phyloP scores from a whole-genome alignment of 495 filamentous ascomycete species.

The Hamigera avellanea region DNA sequence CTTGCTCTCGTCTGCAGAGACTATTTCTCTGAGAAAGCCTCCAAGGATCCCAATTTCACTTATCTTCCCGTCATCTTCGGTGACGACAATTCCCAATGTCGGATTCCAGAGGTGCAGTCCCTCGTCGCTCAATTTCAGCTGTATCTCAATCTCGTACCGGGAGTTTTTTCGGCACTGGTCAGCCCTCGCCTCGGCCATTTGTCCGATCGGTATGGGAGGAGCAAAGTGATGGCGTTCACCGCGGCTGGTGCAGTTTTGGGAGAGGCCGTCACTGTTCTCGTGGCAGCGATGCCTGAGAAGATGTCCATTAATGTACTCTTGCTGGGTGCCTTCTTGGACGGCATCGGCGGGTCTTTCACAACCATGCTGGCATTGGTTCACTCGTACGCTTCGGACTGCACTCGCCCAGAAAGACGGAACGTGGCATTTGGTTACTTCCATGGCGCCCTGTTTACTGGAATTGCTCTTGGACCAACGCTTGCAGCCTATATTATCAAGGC shows the following conservation, averaged over 20 bases:
- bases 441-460: constrained; percentile 73
- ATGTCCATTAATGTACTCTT: constrained; percentile 65
- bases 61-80: constrained; percentile 55
- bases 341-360: constrained; percentile 78
- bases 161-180: constrained; percentile 60
- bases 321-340: constrained; percentile 63
- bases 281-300: constrained; percentile 59
- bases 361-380: constrained; percentile 66
- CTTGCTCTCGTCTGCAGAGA: constrained; percentile 67
- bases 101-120: constrained; percentile 56
- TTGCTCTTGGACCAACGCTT: constrained; percentile 71
- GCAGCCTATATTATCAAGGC: constrained; percentile 64
- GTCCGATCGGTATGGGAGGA: constrained; percentile 83
- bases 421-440: constrained; percentile 88
- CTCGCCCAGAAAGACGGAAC: constrained; percentile 60
- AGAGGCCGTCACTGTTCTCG: constrained; percentile 66
- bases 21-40: constrained; percentile 54
- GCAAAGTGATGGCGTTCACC: constrained; percentile 52
- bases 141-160: constrained; percentile 56
- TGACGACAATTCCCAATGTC: constrained; percentile 61
- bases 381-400: constrained; percentile 84
- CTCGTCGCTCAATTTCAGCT: constrained; percentile 68
- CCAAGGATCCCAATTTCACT: constrained; percentile 44
- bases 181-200: constrained; percentile 74
- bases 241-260: constrained; percentile 53